Base-by-base conservation (phyloP, 345 rosid species). In the Citrus glauca region DNA sequence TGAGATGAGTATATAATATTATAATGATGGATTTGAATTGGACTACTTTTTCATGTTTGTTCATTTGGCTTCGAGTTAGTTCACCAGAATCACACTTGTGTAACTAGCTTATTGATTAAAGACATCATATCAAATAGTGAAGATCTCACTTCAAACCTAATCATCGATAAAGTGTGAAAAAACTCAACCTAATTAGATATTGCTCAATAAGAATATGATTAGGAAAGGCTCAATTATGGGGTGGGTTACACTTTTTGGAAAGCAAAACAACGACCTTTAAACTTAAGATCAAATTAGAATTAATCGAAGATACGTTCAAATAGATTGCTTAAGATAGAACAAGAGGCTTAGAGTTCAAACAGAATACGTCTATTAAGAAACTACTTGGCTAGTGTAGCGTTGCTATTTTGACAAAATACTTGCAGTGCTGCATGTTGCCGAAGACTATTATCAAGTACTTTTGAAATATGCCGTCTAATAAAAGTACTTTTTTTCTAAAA, bases 41-140 rank as follows among this genome's bases (percentile, higher is more conserved):
- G 77, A 65, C 80, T 77, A 33, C 79, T 72, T 79, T 79, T 61
- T 68, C 66, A 20, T 13, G 22, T 68, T 72, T 73, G 40, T 48
- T n/a, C 24, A 35, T 76, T 27, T 73, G 69, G 50, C 60, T 69
- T 73, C 35, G 7, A 32, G 61, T 65, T 73, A 20, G 78, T 74
- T 83, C 79, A 77, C 71, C 83, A 63, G 32, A 61, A 50, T 28
- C 27, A 56, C n/a, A 64, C 71, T 40, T 20, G 42, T 25, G 59
- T 30, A 61, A 38, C 9, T n/a, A 81, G 61, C 61, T 57, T 3
- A 66, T 63, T 25, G 70, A 10, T 71, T 60, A 25, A 66, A 72
- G 25, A 66, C 38, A 28, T 37, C 32, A n/a, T 69, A 28, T 69
- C 71, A 37, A 48, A 60, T 42, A 10, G 42, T 10, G 22, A 57